A percentile compares a stretch with the other conserved stretches of the same genome.
Evolutionary conservation across 805 yeast genomes (phyloP).

Genomic region (Myxozyma mucilagina): DNA sequence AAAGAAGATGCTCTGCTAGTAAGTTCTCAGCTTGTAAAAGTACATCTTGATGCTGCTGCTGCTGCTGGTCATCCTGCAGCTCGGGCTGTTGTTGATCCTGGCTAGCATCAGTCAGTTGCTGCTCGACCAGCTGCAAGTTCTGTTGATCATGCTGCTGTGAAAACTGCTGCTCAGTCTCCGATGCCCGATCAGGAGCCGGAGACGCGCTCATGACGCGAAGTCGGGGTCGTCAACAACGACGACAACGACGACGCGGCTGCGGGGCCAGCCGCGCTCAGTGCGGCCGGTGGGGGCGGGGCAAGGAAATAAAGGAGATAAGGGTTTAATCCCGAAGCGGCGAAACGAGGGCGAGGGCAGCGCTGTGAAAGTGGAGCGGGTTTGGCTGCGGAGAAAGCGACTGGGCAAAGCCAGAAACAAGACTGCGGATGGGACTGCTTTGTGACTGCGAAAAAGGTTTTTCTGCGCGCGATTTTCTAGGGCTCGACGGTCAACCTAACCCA

Average conservation of each 20-base stretch:
- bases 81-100: not conserved
- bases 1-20: not conserved
- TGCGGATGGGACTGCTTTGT: slow-evolving; percentile 13
- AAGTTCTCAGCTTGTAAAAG: not conserved
- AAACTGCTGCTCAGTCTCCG: too few species aligned
- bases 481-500: slow-evolving; percentile 3
- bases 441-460: slow-evolving; percentile 10
- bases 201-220: not conserved
- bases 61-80: not conserved
- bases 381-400: not conserved
- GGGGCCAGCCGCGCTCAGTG: slow-evolving; percentile 7
- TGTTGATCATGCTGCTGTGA: too few species aligned
- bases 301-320: not conserved
- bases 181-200: not conserved
- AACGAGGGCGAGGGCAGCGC: not conserved
- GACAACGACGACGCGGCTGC: not conserved
- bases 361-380: not conserved
- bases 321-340: not conserved
- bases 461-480: not conserved
- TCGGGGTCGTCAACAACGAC: too few species aligned
- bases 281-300: slow-evolving; percentile 1
- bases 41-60: not conserved
- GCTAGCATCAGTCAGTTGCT: not conserved
- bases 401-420: not conserved
- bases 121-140: not conserved